These are phyloP conservation scores for Yamadazyma atmosphaerica DNA, from an alignment of 1,139 yeast species.

Conservation along the genomic window DNA sequence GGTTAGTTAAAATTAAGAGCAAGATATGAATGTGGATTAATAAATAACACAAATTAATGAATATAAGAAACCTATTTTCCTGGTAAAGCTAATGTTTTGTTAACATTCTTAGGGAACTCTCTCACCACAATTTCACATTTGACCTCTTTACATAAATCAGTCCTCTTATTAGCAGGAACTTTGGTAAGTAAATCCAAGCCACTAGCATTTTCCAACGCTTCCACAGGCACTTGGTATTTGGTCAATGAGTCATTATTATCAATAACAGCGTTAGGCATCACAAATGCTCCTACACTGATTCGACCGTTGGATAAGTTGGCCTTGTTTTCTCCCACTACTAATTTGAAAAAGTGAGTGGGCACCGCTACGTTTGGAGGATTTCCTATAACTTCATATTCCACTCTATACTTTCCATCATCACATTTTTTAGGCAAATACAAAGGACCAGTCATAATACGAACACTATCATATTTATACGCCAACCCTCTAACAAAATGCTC, in stretches of 20 bases:
- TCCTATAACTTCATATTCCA: conserved; percentile 90
- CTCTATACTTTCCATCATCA: conserved; percentile 67
- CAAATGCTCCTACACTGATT: conserved; percentile 87
- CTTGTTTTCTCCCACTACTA: conserved; percentile 75
- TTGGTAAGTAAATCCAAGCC: conserved; percentile 81
- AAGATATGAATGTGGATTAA: conserved; percentile 12
- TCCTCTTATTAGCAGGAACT: conserved; percentile 59
- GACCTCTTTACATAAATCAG: conserved; percentile 76
- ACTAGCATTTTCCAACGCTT: conserved; percentile 81
- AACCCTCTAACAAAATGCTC: conserved; percentile 85
- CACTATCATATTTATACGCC: conserved; percentile 65
- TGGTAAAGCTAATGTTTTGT: conserved; percentile 25
- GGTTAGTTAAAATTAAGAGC: conserved; percentile 12
- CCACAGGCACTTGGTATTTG: conserved; percentile 82
- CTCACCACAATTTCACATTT: conserved; percentile 80
- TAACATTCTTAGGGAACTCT: conserved; percentile 63
- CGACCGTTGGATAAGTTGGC: conserved; percentile 35
- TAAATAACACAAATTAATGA: background rate
- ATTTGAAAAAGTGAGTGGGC: conserved; percentile 94
- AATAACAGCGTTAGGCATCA: conserved; percentile 80
- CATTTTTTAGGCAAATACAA: conserved; percentile 78
- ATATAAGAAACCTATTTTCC: conserved; percentile 13
- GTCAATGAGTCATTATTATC: conserved; percentile 69
- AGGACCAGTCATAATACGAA: conserved; percentile 92
- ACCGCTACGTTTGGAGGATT: conserved; percentile 96